Evolutionary conservation across 2,329 filamentous ascomycete species (phyloP), one percentile per base, ranked within the genome.

Genomic region (Monilinia laxa): DNA sequence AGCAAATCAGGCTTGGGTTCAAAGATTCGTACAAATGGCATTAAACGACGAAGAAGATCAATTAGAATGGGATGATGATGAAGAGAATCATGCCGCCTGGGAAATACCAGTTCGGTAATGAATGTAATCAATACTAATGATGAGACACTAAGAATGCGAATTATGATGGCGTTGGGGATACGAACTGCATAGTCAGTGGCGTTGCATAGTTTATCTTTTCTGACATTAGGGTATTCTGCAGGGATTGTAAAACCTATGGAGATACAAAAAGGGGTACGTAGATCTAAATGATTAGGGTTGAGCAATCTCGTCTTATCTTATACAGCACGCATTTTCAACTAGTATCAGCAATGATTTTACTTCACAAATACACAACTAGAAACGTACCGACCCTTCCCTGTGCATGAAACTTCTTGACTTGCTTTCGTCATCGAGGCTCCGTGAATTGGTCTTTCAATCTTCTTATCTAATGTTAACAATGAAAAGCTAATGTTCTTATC

Each of bases 31-130:
- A 7, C 73, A 74, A 64, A 74, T 77, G 74, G 75, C 75, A 1
- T 60, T 76, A 57, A 74, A 75, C 62, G 75, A 77, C 42, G 73
- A 76, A 67, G 75, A 76, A 49, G 75, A 77, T 70, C 68, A 72
- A 47, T 47, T 77, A 7, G 73, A 74, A 16, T 71, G 58, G 76
- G 79, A 74, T 75, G 80, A 71, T 68, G 67, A 84, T 78, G 66
- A 84, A 77, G 68, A 83, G 75, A 76, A 83, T 74, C 70, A 79
- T 75, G 52, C 78, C 74, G 68, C 77, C 70, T 71, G 82, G 82
- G 76, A 81, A 80, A 74, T 78, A 70, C 70, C 74, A 28, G 71
- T 78, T 62, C 59, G 75, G 67, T 71, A 64, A 72, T 23, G 12
- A 18, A n/a, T 49, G 10, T 49, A 53, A 64, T 62, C 28, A 64